Conservation (phyloP, 163 green algal genomes). For the Chloromonas sp. region DNA sequence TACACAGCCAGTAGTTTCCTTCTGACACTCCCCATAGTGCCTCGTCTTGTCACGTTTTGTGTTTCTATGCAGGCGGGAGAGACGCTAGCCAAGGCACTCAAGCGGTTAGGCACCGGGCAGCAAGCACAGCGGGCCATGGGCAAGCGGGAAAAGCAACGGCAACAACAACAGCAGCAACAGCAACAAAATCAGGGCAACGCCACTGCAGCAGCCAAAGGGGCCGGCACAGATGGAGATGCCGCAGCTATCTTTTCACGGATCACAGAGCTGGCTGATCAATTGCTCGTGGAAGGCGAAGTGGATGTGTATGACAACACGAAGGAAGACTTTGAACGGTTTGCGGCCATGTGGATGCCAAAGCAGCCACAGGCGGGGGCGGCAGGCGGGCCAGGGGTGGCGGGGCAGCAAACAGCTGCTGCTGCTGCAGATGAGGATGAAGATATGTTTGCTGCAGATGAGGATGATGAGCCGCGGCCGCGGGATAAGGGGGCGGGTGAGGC, state of each 20-base stretch:
- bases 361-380: neutral
- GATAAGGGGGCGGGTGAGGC: too few species aligned
- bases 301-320: slow-evolving; percentile 59
- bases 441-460: too few species aligned
- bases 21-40: too few species aligned
- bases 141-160: slow-evolving; percentile 39
- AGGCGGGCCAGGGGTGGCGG: neutral
- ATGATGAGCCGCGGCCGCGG: too few species aligned
- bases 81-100: slow-evolving; percentile 51
- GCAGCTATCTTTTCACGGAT: slow-evolving; percentile 21
- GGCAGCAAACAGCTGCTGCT: neutral
- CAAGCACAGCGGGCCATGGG: slow-evolving; percentile 24
- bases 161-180: slow-evolving; percentile 20
- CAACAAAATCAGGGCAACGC: neutral
- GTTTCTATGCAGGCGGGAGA: slow-evolving; percentile 47
- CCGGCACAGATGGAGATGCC: neutral
- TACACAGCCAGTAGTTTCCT: too few species aligned
- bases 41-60: too few species aligned
- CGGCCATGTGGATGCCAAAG: slow-evolving; percentile 31
- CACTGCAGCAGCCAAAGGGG: neutral
- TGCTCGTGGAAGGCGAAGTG: slow-evolving; percentile 66
- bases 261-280: slow-evolving; percentile 61
- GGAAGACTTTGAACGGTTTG: slow-evolving; percentile 50
- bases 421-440: too few species aligned
- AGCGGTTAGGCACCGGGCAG: slow-evolving; percentile 44